Base-by-base conservation (phyloP, 108 stramenopile species). In the Thalassiosira profunda region DNA sequence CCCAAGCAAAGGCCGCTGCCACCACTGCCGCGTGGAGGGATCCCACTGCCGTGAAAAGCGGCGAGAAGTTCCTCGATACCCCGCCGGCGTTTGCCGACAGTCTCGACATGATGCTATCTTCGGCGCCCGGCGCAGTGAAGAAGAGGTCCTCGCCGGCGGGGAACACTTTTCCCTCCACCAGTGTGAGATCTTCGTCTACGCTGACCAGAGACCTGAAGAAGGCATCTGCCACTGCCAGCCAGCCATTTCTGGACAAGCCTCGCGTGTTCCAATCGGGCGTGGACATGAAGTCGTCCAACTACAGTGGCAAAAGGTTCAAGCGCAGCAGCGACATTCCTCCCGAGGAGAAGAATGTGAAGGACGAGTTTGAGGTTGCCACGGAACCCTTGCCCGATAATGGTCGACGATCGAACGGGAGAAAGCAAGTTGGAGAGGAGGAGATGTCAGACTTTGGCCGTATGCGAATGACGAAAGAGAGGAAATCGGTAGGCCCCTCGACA, bases 231-330 rank as follows among this genome's bases (percentile, higher is more conserved):
- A 15, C 21, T 30, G 51, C 51, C 5, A 52, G 51, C 21, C 29
- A 20, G 21, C 51, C 51, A n/a, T 52, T 20, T 10, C 51, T 52
- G 24, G 33, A 52, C 7, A 52, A 52, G 18, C n/a, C n/a, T n/a
- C 29, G 33, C 33, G 51, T 28, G 1, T 52, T 52, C 28, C 29
- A 52, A 6, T 4, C 6, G 6, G 33, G 29, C 51, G 24, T 17
- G 15, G 33, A 29, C 8, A 52, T 52, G 51, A 52, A 31, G 24
- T 31, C 51, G 15, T 52, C 51, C 15, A 52, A 52, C 33, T 15
- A n/a, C n/a, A 52, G 51, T 52, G 51, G 51, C 29, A 31, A 28
- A 31, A 28, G 7, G 18, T 52, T 52, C 51, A 52, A 52, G 33
- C 0, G 51, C 4, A 52, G 51, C 26, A 4, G 18, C 33, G 51